A percentile compares a stretch with the other conserved stretches of the same genome.
Conservation (phyloP, 225 moss, liverwort and hornwort genomes). For the Straminergon stramineum region DNA sequence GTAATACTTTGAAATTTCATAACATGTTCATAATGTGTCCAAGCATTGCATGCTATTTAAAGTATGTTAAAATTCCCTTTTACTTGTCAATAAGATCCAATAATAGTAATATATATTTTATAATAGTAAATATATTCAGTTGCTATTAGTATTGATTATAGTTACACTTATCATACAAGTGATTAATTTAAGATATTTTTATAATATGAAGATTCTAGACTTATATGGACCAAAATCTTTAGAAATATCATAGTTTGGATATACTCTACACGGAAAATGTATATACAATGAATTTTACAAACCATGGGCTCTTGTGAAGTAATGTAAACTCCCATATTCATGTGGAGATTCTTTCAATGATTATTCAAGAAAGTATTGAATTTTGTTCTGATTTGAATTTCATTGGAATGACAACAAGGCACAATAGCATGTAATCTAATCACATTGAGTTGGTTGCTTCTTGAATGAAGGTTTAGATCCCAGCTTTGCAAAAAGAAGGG, state of each 20-base stretch:
- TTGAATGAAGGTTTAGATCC: background rate
- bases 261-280: rapidly evolving
- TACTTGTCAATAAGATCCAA: background rate
- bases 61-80: background rate
- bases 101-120: background rate
- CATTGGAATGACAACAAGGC: background rate
- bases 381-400: background rate
- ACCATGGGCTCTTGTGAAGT: rapidly evolving
- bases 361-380: background rate
- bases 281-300: background rate
- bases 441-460: rapidly evolving
- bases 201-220: background rate
- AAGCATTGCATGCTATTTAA: background rate
- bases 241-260: background rate
- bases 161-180: background rate
- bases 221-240: background rate
- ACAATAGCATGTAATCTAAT: background rate
- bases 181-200: background rate
- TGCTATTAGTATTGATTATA: background rate
- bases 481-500: background rate
- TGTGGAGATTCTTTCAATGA: background rate
- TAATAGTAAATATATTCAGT: background rate
- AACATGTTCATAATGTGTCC: background rate
- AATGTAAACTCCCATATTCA: rapidly evolving
- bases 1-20: background rate